These are phyloP conservation scores for Verticillium albo-atrum DNA, from an alignment of 2,329 filamentous ascomycete genomes.

Conservation along the genomic window DNA sequence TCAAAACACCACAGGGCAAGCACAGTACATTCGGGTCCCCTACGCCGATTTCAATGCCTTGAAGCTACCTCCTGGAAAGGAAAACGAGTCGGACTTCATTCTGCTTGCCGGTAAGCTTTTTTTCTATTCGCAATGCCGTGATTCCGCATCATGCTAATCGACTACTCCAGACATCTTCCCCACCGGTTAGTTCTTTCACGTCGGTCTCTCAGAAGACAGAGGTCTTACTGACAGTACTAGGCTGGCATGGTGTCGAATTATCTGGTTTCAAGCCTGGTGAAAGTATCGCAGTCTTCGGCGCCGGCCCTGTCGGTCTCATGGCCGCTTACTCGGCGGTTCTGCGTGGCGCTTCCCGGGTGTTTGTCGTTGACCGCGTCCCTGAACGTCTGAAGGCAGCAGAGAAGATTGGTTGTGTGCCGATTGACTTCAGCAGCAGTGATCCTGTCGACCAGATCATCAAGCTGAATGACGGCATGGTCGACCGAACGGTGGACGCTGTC, in stretches of 20 bases:
- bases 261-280: constrained; percentile 58
- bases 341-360: constrained; percentile 57
- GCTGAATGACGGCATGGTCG: constrained; percentile 55
- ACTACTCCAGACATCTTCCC: constrained; percentile 28
- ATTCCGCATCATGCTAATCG: not conserved
- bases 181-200: constrained; percentile 16
- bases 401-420: constrained; percentile 57
- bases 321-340: constrained; percentile 59
- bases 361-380: constrained; percentile 57
- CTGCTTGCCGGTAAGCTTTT: constrained; percentile 32
- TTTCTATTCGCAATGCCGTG: not conserved
- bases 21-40: constrained; percentile 60
- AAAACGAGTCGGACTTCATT: constrained; percentile 58
- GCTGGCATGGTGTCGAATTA: constrained; percentile 53
- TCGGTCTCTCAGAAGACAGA: not conserved
- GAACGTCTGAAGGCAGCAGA: constrained; percentile 54
- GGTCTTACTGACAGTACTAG: constrained; percentile 15
- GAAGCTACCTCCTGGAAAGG: constrained; percentile 54
- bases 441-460: constrained; percentile 57
- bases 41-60: constrained; percentile 65
- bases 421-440: constrained; percentile 57
- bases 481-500: constrained; percentile 61
- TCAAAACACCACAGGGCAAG: constrained; percentile 31
- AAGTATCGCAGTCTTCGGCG: constrained; percentile 60
- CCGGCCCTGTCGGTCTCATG: constrained; percentile 62